phyloP scores from a whole-genome alignment of 495 filamentous ascomycete genomes.

The Trichoderma parareesei region DNA sequence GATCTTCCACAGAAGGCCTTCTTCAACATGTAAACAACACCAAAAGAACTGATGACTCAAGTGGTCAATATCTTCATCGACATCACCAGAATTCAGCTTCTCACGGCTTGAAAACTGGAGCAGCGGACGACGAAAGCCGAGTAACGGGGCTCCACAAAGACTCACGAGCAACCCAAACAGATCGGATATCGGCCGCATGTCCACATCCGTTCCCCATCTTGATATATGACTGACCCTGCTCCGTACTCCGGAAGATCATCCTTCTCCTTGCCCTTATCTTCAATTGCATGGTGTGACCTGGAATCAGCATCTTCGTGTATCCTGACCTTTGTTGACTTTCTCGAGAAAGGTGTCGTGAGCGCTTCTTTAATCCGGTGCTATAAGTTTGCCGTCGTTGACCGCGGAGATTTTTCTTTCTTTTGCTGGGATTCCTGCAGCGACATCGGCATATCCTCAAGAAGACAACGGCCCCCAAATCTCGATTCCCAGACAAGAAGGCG shows the following conservation, averaged over 20 bases:
- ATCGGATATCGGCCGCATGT: too few species aligned
- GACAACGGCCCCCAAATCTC: not conserved
- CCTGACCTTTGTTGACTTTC: not conserved
- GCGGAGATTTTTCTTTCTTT: not conserved
- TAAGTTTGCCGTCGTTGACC: not conserved
- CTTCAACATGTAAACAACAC: too few species aligned
- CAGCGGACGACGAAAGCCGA: too few species aligned
- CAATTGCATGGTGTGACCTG: not conserved
- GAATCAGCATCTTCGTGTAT: not conserved
- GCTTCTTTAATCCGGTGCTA: not conserved
- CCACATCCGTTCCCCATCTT: too few species aligned
- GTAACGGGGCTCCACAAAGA: too few species aligned
- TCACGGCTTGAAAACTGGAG: too few species aligned
- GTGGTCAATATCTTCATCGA: too few species aligned
- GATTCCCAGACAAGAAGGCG: not conserved
- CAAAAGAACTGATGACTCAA: too few species aligned
- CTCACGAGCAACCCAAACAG: too few species aligned
- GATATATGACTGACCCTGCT: too few species aligned
- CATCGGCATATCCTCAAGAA: not conserved
- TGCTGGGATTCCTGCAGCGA: not conserved
- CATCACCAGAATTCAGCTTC: too few species aligned
- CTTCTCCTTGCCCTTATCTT: not conserved
- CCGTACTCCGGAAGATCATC: not conserved
- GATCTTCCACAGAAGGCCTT: too few species aligned
- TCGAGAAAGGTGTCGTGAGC: not conserved